A percentile compares a stretch with the other conserved stretches of the same genome.
Evolutionary conservation across 2,329 filamentous ascomycete genomes (phyloP).

Genomic region (Fusarium avenaceum): DNA sequence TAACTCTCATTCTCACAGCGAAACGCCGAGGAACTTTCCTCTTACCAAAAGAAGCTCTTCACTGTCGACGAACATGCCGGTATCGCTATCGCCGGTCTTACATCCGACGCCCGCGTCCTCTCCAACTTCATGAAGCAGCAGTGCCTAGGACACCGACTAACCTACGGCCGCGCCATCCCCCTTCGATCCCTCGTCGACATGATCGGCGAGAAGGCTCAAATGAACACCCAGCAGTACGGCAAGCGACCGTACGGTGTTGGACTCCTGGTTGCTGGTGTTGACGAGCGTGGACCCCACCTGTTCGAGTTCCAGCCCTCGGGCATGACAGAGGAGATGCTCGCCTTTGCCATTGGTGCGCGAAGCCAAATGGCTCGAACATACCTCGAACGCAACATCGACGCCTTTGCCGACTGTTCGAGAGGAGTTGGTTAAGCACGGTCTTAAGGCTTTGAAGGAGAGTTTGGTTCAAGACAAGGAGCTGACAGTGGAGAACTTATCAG

Average conservation of each 20-base stretch:
- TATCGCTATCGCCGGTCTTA: slow-evolving; percentile 94
- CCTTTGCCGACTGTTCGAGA: slow-evolving; percentile 83
- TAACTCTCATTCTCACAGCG: slow-evolving; percentile 68
- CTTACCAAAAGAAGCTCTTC: slow-evolving; percentile 99
- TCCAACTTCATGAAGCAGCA: slow-evolving; percentile 99
- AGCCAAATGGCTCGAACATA: slow-evolving; percentile 99
- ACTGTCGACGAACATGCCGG: slow-evolving; percentile 95
- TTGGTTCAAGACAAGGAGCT: slow-evolving; percentile 97
- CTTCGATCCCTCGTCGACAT: slow-evolving; percentile 89
- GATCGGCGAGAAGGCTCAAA: slow-evolving; percentile 96
- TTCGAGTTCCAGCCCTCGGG: slow-evolving; percentile 98
- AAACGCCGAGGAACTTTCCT: slow-evolving; percentile 98
- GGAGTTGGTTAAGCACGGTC: slow-evolving; percentile 89
- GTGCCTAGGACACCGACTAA: slow-evolving; percentile 93
- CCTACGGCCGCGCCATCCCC: slow-evolving; percentile 93
- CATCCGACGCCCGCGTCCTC: slow-evolving; percentile 96
- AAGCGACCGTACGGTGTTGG: slow-evolving; percentile 97
- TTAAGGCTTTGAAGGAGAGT: slow-evolving; percentile 93
- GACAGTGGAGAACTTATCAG: slow-evolving; percentile 95
- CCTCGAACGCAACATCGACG: slow-evolving; percentile 89
- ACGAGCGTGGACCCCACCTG: slow-evolving; percentile 92
- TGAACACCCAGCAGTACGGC: slow-evolving; percentile 97
- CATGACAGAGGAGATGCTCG: slow-evolving; percentile 96
- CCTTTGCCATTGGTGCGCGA: slow-evolving; percentile 94
- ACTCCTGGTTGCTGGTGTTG: slow-evolving; percentile 90